These are phyloP conservation scores for Hemileccinum impolitum DNA, from an alignment of 768 basidiomycete species.

Conservation along the genomic window DNA sequence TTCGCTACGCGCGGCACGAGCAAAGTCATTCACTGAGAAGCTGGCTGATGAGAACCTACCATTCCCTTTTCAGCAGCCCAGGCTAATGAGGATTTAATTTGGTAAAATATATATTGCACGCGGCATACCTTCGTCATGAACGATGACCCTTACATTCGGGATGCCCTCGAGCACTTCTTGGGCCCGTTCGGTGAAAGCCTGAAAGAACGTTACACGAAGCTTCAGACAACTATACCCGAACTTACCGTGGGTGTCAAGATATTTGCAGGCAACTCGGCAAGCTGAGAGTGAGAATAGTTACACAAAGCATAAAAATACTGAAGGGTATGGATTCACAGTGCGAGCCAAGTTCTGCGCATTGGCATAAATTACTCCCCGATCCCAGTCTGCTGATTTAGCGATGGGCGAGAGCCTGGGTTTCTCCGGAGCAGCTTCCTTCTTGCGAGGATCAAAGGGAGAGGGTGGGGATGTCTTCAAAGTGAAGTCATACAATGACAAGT, in stretches of 20 bases:
- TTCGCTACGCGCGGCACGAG: constrained; percentile 42
- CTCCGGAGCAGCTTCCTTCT: constrained; percentile 47
- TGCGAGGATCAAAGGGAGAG: constrained; percentile 61
- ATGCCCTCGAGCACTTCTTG: constrained; percentile 63
- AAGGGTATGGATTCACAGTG: constrained; percentile 45
- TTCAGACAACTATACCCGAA: not conserved
- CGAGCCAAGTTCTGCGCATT: constrained; percentile 78
- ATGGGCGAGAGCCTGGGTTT: constrained; percentile 49
- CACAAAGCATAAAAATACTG: not conserved
- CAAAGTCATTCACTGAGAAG: not conserved
- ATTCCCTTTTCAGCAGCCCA: constrained; percentile 86
- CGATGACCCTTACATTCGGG: constrained; percentile 62
- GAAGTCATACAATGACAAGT: constrained; percentile 74
- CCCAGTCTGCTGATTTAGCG: constrained; percentile 55
- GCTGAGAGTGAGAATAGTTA: constrained; percentile 40
- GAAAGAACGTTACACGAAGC: not conserved
- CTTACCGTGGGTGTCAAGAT: constrained; percentile 79
- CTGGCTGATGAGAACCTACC: constrained; percentile 41
- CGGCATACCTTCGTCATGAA: constrained; percentile 66
- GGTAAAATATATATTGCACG: not conserved
- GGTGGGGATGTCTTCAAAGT: constrained; percentile 72
- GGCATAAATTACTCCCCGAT: constrained; percentile 69
- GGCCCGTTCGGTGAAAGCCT: constrained; percentile 72
- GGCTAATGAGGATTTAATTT: constrained; percentile 34
- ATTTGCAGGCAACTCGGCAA: constrained; percentile 85